Percentiles rank a stretch among this genome's conserved stretches.
These are phyloP conservation scores for Cylindrodendrum hubeiense DNA, from an alignment of 2,329 filamentous ascomycete species.

Conservation along the genomic window DNA sequence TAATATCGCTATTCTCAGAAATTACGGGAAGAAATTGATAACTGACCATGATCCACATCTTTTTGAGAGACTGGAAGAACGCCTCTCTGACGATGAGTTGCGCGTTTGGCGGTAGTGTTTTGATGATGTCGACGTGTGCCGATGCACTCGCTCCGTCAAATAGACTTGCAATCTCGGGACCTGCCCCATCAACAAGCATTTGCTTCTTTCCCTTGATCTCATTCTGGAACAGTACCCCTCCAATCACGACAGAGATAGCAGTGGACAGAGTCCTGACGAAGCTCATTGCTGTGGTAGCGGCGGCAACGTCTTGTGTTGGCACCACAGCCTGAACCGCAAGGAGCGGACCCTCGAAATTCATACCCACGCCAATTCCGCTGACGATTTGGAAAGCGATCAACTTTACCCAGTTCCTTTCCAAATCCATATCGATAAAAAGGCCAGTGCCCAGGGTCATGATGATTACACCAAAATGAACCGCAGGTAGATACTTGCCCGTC, in stretches of 20 bases:
- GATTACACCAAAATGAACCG: conserved; percentile 65
- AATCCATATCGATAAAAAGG: conserved; percentile 66
- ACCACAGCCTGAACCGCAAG: conserved; percentile 75
- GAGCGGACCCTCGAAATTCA: conserved; percentile 73
- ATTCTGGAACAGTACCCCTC: conserved; percentile 80
- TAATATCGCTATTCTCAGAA: background rate
- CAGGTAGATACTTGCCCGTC: conserved; percentile 69
- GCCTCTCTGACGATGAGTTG: conserved; percentile 40
- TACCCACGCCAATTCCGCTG: conserved; percentile 70
- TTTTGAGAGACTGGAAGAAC: conserved; percentile 41
- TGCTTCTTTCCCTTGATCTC: conserved; percentile 66
- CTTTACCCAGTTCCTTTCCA: conserved; percentile 60
- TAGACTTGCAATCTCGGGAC: conserved; percentile 56
- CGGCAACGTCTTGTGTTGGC: conserved; percentile 69
- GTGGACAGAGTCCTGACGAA: conserved; percentile 74
- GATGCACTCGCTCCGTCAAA: conserved; percentile 68
- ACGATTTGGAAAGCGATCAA: conserved; percentile 69
- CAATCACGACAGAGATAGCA: conserved; percentile 74
- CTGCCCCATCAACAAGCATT: conserved; percentile 59
- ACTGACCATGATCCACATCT: conserved; percentile 47
- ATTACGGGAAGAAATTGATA: background rate
- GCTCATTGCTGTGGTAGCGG: conserved; percentile 72
- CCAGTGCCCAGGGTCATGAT: conserved; percentile 72
- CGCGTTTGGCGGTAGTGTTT: conserved; percentile 31
- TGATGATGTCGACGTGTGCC: conserved; percentile 67